Base-by-base conservation (phyloP, 768 basidiomycete genomes). In the Clitopilus hobsonii region DNA sequence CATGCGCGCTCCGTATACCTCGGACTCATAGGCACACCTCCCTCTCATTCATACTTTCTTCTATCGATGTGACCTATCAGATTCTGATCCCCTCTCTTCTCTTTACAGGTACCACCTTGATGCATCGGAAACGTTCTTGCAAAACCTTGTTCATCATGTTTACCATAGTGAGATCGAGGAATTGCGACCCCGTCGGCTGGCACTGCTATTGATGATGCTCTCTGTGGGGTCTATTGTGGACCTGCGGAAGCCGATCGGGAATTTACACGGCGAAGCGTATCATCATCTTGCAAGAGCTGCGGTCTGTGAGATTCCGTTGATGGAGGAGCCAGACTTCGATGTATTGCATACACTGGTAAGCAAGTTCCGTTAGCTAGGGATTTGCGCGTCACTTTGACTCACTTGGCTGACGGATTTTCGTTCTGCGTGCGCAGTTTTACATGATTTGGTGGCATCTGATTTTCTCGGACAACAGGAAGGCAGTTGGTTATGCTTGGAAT, bases 381-480 rank as follows among this genome's bases (percentile, higher is more conserved):
- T n/a, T n/a, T n/a, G n/a, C n/a, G n/a, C n/a, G n/a, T n/a, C n/a
- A n/a, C n/a, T n/a, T n/a, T n/a, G n/a, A n/a, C n/a, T n/a, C n/a
- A n/a, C n/a, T n/a, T n/a, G n/a, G 22, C 22, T 45, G 41, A 45
- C 25, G 36, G 49, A 38, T 50, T 20, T 45, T 54, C 22, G 22
- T 38, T 49, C 26, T 14, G 58, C 50, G 41, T 56, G 27, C 49
- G 18, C 38, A 79, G 72, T 80, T 80, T 63, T 85, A 84, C 64
- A 88, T 86, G 85, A 78, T 85, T 30, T 87, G 85, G 82, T 88
- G 85, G 62, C 81, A 88, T 53, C 73, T 87, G 18, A 83, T 86
- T 58, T 88, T 87, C 59, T 88, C 86, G 13, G 85, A 87, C 64
- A 84, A 88, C 65, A 86, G 81, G 57, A 85, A 86, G 58, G 86